Percentiles rank a stretch among this genome's conserved stretches.
phyloP scores from a whole-genome alignment of 2,329 filamentous ascomycete genomes.

The Kalaharituber pfeilii region DNA sequence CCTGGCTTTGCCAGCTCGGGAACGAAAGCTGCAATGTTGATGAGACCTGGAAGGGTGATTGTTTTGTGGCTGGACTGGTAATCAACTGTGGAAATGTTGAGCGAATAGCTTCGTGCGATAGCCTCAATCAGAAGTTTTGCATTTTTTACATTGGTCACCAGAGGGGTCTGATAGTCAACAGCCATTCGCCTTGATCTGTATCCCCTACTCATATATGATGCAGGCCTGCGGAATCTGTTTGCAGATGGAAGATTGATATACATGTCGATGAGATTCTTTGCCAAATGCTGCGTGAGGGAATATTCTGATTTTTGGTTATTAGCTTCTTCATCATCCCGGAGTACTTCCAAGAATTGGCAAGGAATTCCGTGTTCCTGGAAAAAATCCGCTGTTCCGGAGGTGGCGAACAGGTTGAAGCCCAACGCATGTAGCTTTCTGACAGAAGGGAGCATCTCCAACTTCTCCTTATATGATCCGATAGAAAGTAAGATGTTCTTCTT shows the following conservation, averaged over 20 bases:
- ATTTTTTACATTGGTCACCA: conserved; percentile 98
- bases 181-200: conserved; percentile 96
- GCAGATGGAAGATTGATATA: conserved; percentile 99
- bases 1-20: conserved; percentile 49
- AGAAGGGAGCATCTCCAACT: conserved; percentile 89
- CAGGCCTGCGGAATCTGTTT: conserved; percentile 90
- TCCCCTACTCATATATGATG: conserved; percentile 96
- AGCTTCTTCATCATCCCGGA: conserved; percentile 46
- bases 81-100: conserved; percentile 68
- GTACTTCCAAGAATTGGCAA: conserved; percentile 82
- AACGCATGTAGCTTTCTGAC: conserved; percentile 76
- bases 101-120: conserved; percentile 70
- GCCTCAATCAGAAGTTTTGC: conserved; percentile 94
- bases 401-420: conserved; percentile 91
- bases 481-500: conserved; percentile 91
- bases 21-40: conserved; percentile 67
- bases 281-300: conserved; percentile 87
- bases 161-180: conserved; percentile 88
- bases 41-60: conserved; percentile 52
- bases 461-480: conserved; percentile 94
- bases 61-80: conserved; percentile 79
- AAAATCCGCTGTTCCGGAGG: conserved; percentile 91
- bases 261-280: conserved; percentile 93
- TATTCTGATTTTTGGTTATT: conserved; percentile 88
- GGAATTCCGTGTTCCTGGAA: conserved; percentile 80